Base-by-base conservation (phyloP, 129 eudicot genomes). In the Tanacetum coccineum region DNA sequence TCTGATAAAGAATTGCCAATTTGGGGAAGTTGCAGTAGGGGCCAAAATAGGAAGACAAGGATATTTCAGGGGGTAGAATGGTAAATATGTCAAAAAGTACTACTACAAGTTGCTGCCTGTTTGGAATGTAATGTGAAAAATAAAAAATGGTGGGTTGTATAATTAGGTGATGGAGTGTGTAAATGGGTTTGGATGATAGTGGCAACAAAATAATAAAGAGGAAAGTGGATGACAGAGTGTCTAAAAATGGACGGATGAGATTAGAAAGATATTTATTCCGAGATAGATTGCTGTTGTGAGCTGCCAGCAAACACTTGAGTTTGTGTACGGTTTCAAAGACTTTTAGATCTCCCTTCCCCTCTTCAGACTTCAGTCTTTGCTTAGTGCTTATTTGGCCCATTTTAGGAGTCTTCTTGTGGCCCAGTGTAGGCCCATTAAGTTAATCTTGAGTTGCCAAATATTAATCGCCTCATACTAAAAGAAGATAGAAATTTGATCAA, bases 221-320 rank as follows among this genome's bases (percentile, higher is more conserved):
- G 67, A 17, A 72, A 72, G 77, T 72, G 77, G 77, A 72, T 72
- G 77, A 72, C 77, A 72, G 77, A 64, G 77, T 72, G 77, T 69
- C 74, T 45, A 14, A 57, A 70, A 70, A 59, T 72, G 70, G 64
- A 72, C 70, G 76, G 76, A 62, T 72, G 76, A 17, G 76, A 72
- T 72, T 70, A 26, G 54, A 54, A 64, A 72, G 70, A 72, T 70
- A 72, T 72, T 72, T 72, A 72, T 72, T 72, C 77, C 20, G 22
- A 62, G 62, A 50, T 62, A 72, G 76, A 72, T 69, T 55, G 42
- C 42, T 36, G 42, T 6, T 36, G 42, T 36, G 42, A 36, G 74
- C 42, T 69, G 67, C 67, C 67, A 36, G 67, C 67, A 62, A 46
- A 39, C 4, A 6, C 47, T 36, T 30, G 42, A 62, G 50, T 39